Base-by-base conservation (phyloP, 768 basidiomycete species). In the Leucocoprinus leucothites region DNA sequence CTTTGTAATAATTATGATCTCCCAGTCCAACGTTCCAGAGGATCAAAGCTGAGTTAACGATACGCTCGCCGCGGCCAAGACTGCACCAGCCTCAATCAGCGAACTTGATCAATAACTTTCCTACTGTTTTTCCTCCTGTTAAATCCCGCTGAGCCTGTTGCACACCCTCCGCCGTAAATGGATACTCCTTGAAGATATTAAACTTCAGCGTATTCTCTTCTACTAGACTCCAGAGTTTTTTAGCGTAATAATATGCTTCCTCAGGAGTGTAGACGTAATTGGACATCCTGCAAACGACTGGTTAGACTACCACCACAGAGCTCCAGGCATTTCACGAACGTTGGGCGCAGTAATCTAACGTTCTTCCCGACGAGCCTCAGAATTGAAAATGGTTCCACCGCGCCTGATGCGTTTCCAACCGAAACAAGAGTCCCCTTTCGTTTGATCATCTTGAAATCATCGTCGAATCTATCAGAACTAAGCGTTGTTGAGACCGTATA, bases 351-450 rank as follows among this genome's bases (percentile, higher is more conserved):
- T 9, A 92, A 72, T 61, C 85, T 90, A 60, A 96, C 65, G 61
- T 96, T 95, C 75, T 94, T 98, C 57, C 85, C 79, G 0, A 76
- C 72, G 9, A 98, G 82, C 62, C 82, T 87, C 47, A 90, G 71
- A 0, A 89, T 80, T 2, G 86, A 71, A 66, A 97, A 85, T 0
- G 91, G 87, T 28, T 82, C 81, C 2, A 91, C 88, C 6, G 86
- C 70, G 2, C 94, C 94, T 6, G 93, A 96, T 0, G 96, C 92
- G 62, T 98, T 98, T 0, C 97, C 97, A 51, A 94, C 82, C 6
- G 85, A 87, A 13, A 97, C 90, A 34, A 97, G 79, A 0, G 94
- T 96, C 1, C 92, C 95, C 67, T 96, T 97, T 38, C 92, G 78
- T 61, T 82, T 82, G 61, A 91, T 76, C 69, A 94, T 74, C 67